These are phyloP conservation scores for Leccinum truebloodii DNA, from an alignment of 768 basidiomycete genomes.

Conservation along the genomic window DNA sequence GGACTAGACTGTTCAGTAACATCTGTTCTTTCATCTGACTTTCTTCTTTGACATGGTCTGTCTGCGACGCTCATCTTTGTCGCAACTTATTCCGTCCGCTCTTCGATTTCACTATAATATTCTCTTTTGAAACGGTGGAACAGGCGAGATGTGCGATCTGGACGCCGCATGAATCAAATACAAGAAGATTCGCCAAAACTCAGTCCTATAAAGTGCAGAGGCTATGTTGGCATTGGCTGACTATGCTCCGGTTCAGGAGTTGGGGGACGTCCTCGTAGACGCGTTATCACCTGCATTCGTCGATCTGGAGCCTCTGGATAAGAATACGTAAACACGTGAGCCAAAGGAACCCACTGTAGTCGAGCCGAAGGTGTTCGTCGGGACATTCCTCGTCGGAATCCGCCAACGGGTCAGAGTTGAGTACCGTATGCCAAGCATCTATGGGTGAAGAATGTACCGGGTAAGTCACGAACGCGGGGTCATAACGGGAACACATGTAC, in stretches of 20 bases:
- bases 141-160: constrained; percentile 9
- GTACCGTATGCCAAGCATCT: constrained; percentile 77
- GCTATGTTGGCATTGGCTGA: constrained; percentile 14
- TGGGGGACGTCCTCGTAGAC: constrained; percentile 55
- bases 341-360: constrained; percentile 52
- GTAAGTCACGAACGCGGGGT: constrained; percentile 6
- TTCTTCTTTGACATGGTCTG: constrained; percentile 11
- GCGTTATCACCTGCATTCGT: constrained; percentile 60
- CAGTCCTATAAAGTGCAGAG: neutral
- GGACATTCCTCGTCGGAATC: constrained; percentile 74
- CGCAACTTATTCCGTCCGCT: constrained; percentile 10
- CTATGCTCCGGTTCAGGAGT: constrained; percentile 49
- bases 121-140: constrained; percentile 21
- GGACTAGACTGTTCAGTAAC: constrained; percentile 34
- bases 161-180: constrained; percentile 6
- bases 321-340: constrained; percentile 3
- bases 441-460: constrained; percentile 6
- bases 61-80: constrained; percentile 15
- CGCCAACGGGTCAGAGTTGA: constrained; percentile 65
- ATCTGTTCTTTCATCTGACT: constrained; percentile 33
- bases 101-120: constrained; percentile 27
- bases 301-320: constrained; percentile 42
- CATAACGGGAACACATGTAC: constrained; percentile 41
- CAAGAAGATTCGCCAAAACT: neutral
- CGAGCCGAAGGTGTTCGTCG: constrained; percentile 64